These are phyloP conservation scores for Tilletia indica DNA, from an alignment of 1,284 basidiomycete species.

Conservation along the genomic window DNA sequence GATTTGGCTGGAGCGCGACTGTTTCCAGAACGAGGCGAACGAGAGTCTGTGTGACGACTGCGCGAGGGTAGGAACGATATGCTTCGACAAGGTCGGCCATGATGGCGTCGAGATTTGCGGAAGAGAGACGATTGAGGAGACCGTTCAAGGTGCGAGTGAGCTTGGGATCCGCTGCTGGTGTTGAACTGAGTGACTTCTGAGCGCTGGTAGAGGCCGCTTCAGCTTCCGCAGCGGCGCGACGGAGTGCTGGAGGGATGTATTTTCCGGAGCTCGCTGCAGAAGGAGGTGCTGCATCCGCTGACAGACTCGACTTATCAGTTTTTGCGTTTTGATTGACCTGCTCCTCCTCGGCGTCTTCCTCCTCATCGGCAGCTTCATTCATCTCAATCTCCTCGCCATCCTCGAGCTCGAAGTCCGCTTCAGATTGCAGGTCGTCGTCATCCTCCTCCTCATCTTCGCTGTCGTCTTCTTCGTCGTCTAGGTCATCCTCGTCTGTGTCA, in stretches of 20 bases:
- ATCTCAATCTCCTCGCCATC: conserved; percentile 19
- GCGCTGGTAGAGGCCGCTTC: conserved; percentile 50
- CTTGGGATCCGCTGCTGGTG: conserved; percentile 64
- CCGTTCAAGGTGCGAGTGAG: conserved; percentile 80
- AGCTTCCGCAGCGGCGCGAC: conserved; percentile 53
- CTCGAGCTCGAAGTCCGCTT: conserved; percentile 19
- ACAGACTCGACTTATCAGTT: not conserved
- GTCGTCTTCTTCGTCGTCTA: conserved; percentile 20
- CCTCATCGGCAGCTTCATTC: conserved; percentile 22
- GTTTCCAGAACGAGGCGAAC: conserved; percentile 77
- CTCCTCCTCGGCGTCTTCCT: conserved; percentile 2
- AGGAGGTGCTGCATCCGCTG: not conserved
- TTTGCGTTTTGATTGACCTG: not conserved
- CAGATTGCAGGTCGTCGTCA: conserved; percentile 20
- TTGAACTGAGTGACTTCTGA: conserved; percentile 66
- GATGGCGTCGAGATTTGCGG: conserved; percentile 82
- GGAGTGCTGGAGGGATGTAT: conserved; percentile 62
- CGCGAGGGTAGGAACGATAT: conserved; percentile 75
- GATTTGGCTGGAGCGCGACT: conserved; percentile 76
- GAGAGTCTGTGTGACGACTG: conserved; percentile 79
- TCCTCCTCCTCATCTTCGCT: conserved; percentile 30
- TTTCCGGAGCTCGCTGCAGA: conserved; percentile 42
- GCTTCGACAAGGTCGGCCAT: conserved; percentile 73
- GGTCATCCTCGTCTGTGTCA: conserved; percentile 19
- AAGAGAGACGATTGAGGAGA: conserved; percentile 79